A percentile compares a stretch with the other conserved stretches of the same genome.
Conservation (phyloP, 108 stramenopile species). For the Skeletonema potamos region DNA sequence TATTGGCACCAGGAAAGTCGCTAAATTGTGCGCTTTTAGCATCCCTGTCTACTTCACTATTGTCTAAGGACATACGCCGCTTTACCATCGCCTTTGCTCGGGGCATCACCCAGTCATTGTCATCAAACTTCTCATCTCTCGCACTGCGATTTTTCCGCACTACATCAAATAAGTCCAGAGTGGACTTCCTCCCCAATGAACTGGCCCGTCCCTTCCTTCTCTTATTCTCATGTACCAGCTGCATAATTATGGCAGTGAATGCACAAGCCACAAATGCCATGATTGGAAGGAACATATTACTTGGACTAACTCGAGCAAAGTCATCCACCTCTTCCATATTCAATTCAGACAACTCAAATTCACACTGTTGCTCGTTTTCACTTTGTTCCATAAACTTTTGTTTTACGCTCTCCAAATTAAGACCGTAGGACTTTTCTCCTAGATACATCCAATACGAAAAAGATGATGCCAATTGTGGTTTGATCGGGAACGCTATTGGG, state of each 20-base stretch:
- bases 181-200: not conserved
- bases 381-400: not conserved
- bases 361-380: not conserved
- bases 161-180: not conserved
- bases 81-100: not conserved
- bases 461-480: constrained; percentile 7
- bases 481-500: constrained; percentile 26
- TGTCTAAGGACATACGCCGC: not conserved
- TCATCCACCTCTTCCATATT: not conserved
- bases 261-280: not conserved
- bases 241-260: not conserved
- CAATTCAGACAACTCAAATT: constrained; percentile 12
- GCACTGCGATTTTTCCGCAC: not conserved
- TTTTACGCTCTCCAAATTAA: constrained; percentile 2
- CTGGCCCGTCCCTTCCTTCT: not conserved
- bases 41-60: not conserved
- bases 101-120: not conserved
- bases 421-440: constrained; percentile 7
- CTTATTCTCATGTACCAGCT: not conserved
- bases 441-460: constrained; percentile 23
- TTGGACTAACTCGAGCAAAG: constrained; percentile 12
- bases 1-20: not conserved
- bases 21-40: not conserved
- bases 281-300: constrained; percentile 24
- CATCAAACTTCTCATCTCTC: not conserved